Evolutionary conservation across 345 rosid genomes (phyloP).

Genomic region (Microcos paniculata): DNA sequence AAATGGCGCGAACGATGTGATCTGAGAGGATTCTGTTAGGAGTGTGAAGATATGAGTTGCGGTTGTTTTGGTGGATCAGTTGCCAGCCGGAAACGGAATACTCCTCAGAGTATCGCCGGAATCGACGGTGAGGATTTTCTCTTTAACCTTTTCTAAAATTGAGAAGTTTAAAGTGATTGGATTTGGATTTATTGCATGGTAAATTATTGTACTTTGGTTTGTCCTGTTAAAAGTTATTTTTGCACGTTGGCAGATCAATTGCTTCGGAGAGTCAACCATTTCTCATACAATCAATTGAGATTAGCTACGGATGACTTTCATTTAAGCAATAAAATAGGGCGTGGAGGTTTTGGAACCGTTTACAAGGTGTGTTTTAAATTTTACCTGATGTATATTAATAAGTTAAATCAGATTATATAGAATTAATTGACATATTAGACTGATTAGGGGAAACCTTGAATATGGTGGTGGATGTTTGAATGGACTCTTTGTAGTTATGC

Average conservation of each 20-base stretch:
- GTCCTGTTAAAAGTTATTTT: background rate
- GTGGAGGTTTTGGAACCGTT: constrained; percentile 65
- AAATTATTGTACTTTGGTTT: background rate
- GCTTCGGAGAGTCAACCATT: constrained; percentile 34
- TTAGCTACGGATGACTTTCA: constrained; percentile 50
- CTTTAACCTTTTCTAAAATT: background rate
- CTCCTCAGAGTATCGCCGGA: constrained; percentile 12
- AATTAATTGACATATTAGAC: background rate
- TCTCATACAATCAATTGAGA: constrained; percentile 41
- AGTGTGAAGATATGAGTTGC: constrained; percentile 37
- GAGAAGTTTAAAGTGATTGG: background rate
- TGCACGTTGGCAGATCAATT: constrained; percentile 26
- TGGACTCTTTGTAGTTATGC: background rate
- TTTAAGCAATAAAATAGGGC: constrained; percentile 42
- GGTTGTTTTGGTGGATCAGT: constrained; percentile 35
- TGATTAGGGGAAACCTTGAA: background rate
- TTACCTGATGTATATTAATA: background rate
- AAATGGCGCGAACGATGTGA: constrained; percentile 18
- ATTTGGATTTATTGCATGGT: background rate
- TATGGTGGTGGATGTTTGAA: background rate
- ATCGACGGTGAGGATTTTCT: constrained; percentile 32
- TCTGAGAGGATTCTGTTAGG: background rate
- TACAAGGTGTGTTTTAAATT: constrained; percentile 42
- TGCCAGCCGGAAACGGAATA: background rate
- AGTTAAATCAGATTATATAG: background rate